These are phyloP conservation scores for Fusarium albosuccineum DNA, from an alignment of 2,329 filamentous ascomycete genomes.

Conservation along the genomic window DNA sequence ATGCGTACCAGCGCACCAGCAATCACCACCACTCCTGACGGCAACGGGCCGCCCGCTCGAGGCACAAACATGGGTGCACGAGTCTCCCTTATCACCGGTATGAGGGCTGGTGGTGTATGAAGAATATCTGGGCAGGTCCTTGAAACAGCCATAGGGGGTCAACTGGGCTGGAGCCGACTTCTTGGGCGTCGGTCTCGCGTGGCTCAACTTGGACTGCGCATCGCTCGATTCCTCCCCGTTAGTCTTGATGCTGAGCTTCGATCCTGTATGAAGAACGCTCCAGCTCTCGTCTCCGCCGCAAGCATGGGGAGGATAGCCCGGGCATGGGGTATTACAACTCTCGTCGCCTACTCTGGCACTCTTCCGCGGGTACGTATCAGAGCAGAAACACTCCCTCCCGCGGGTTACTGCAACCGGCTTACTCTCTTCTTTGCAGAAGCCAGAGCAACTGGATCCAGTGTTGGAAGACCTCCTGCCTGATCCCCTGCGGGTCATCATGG, in stretches of 20 bases:
- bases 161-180: too few species aligned
- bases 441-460: background rate
- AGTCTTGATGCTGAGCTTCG: background rate
- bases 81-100: too few species aligned
- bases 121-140: too few species aligned
- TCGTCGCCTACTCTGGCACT: background rate
- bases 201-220: too few species aligned
- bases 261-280: background rate
- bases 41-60: too few species aligned
- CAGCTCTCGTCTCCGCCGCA: background rate
- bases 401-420: background rate
- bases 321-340: background rate
- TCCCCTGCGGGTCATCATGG: background rate
- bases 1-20: too few species aligned
- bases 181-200: too few species aligned
- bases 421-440: background rate
- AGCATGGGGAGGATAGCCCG: background rate
- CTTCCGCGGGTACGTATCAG: conserved; percentile 7
- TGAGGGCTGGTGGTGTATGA: too few species aligned
- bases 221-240: background rate
- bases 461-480: background rate
- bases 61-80: too few species aligned
- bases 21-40: too few species aligned
- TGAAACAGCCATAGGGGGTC: too few species aligned
- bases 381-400: conserved; percentile 1